Evolutionary conservation across 2,329 filamentous ascomycete species (phyloP).

Genomic region (Ophiostoma angusticollis): DNA sequence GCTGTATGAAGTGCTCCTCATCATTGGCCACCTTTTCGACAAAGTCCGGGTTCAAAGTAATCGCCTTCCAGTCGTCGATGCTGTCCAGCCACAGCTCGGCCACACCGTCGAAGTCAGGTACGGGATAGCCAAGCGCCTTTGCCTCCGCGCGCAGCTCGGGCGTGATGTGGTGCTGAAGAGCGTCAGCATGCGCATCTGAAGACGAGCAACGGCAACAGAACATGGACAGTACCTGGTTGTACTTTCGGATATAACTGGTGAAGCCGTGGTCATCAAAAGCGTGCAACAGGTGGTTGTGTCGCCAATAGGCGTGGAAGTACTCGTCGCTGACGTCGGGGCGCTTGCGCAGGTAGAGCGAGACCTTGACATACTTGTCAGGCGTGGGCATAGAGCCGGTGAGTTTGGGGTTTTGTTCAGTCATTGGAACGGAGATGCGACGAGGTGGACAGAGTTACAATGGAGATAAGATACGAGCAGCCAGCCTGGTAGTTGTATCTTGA

Average conservation of each 20-base stretch:
- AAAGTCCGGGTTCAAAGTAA: conserved; percentile 7
- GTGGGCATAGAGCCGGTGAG: conserved; percentile 8
- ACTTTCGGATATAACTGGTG: conserved; percentile 11
- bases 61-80: conserved; percentile 8
- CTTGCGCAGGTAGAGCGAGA: conserved; percentile 18
- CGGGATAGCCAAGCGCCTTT: conserved; percentile 1
- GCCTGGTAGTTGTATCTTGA: no score
- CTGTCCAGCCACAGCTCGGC: conserved; percentile 10
- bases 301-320: conserved; percentile 20
- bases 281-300: conserved; percentile 17
- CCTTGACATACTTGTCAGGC: conserved; percentile 14
- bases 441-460: no score
- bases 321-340: conserved; percentile 18
- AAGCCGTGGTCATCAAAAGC: conserved; percentile 17
- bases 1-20: conserved; percentile 6
- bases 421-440: no score
- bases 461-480: no score
- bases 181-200: no score
- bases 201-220: no score
- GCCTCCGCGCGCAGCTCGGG: conserved; percentile 6
- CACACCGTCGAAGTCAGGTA: conserved; percentile 10
- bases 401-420: background rate
- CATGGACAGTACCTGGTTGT: conserved; percentile 6
- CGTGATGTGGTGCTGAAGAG: conserved; percentile 9
- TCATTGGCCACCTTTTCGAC: conserved; percentile 6